Percentiles rank a stretch among this genome's conserved stretches.
Conservation (phyloP, 805 yeast species). For the Ogataea pignaliae region DNA sequence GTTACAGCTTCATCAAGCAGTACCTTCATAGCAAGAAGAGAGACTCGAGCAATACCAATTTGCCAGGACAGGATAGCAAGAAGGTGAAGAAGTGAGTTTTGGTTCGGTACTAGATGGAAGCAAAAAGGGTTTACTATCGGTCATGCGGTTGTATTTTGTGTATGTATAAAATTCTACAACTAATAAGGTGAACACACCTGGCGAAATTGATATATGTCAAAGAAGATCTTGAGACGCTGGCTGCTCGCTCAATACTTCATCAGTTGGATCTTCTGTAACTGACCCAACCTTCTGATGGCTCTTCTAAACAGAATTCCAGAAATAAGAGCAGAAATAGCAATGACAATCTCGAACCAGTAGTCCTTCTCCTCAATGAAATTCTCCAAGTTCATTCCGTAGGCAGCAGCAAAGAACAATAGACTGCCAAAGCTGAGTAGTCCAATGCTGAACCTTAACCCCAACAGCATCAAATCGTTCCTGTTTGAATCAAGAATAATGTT, state of each 20-base stretch:
- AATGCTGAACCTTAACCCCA: slow-evolving; percentile 78
- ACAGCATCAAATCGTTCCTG: slow-evolving; percentile 85
- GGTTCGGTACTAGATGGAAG: too few species aligned
- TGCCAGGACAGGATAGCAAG: slow-evolving; percentile 2
- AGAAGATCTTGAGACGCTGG: neutral
- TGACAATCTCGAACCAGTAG: slow-evolving; percentile 59
- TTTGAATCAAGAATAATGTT: slow-evolving; percentile 91
- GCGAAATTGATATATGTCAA: neutral
- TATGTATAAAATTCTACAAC: neutral
- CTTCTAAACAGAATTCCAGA: slow-evolving; percentile 43
- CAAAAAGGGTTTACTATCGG: too few species aligned
- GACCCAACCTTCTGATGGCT: slow-evolving; percentile 54
- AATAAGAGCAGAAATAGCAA: slow-evolving; percentile 37
- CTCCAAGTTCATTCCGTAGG: slow-evolving; percentile 94
- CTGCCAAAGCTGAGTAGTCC: slow-evolving; percentile 80
- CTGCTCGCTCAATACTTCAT: slow-evolving; percentile 10
- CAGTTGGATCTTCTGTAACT: slow-evolving; percentile 60
- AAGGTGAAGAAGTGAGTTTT: slow-evolving; percentile 6
- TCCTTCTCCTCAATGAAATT: slow-evolving; percentile 84
- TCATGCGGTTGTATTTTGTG: neutral
- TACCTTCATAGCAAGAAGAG: slow-evolving; percentile 11
- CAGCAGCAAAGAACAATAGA: slow-evolving; percentile 74
- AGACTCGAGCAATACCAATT: slow-evolving; percentile 3
- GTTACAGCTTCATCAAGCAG: slow-evolving; percentile 16
- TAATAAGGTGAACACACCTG: too few species aligned